These are phyloP conservation scores for Dioszegia hungarica DNA, from an alignment of 768 basidiomycete species.

Conservation along the genomic window DNA sequence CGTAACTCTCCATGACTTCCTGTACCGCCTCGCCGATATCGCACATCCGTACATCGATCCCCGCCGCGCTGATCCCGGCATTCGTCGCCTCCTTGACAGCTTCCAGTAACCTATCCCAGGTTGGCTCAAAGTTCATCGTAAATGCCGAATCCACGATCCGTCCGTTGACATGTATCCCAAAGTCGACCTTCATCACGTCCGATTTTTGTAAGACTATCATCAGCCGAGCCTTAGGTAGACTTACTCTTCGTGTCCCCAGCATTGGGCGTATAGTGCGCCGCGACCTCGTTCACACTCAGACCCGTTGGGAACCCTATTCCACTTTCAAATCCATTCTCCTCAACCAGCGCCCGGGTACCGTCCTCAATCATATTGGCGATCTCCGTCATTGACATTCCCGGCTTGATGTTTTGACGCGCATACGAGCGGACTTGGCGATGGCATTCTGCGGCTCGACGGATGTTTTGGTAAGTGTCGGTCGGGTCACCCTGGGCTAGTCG, in stretches of 20 bases:
- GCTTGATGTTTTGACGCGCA: conserved; percentile 75
- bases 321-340: conserved; percentile 66
- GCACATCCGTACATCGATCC: conserved; percentile 89
- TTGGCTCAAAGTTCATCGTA: conserved; percentile 79
- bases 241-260: conserved; percentile 77
- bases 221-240: conserved; percentile 37
- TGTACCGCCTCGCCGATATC: conserved; percentile 89
- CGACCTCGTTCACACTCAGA: conserved; percentile 85
- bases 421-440: conserved; percentile 84
- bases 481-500: conserved; percentile 71
- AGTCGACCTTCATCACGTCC: conserved; percentile 93
- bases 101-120: conserved; percentile 79
- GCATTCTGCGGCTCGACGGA: conserved; percentile 90
- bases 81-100: conserved; percentile 93
- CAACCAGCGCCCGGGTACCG: conserved; percentile 81
- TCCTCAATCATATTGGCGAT: conserved; percentile 92
- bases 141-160: conserved; percentile 93
- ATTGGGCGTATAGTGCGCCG: conserved; percentile 95
- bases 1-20: conserved; percentile 98
- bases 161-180: conserved; percentile 97
- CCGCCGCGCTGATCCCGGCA: conserved; percentile 86
- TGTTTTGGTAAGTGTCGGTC: conserved; percentile 76
- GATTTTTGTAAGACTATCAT: conserved; percentile 67
- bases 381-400: conserved; percentile 90
- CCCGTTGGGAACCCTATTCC: conserved; percentile 98